Evolutionary conservation across 2,329 filamentous ascomycete species (phyloP), one percentile per base, ranked within the genome.

Genomic region (Colletotrichum sp.): DNA sequence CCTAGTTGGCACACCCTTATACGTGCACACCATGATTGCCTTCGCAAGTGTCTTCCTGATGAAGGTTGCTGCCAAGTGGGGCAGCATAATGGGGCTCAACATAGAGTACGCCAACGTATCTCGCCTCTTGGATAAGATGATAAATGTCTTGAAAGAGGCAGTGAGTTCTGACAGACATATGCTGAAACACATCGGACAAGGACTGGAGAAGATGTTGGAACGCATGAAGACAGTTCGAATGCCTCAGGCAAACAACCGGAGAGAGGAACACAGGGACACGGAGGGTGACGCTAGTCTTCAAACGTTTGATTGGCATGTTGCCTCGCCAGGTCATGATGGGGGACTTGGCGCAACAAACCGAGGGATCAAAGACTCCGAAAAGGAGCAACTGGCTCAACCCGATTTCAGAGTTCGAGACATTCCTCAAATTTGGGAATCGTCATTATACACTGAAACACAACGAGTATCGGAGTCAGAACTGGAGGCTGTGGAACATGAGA

Each of bases 21-120:
- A 84, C 70, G 78, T 83, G 2, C 82, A 84, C 71, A 84, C 82
- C 36, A 84, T 85, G 83, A 83, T 85, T 32, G 79, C 83, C 5
- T 84, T 82, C 68, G 81, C 82, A 1, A 79, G 80, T 3, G 83
- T 84, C 5, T 85, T 85, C 69, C 79, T 85, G 4, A 80, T 85
- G 73, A 85, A 85, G 66, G 81, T 83, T 3, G 78, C 80, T 4
- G 81, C 80, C 43, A 83, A 80, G 62, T 83, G 81, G 83, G 83
- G 82, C 38, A 75, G 80, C 6, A 76, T 82, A 30, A 79, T 81
- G 77, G 81, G 82, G 3, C 78, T 86, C 10, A 82, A 82, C 36
- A 81, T 83, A 55, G 83, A 86, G 71, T 76, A 79, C 13, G 77
- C 73, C 8, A 81, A 83, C 30, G 81, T 83, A 8, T 80, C 78